Evolutionary conservation across 495 filamentous ascomycete genomes (phyloP).

Genomic region (Astrothelium subdiscretum): DNA sequence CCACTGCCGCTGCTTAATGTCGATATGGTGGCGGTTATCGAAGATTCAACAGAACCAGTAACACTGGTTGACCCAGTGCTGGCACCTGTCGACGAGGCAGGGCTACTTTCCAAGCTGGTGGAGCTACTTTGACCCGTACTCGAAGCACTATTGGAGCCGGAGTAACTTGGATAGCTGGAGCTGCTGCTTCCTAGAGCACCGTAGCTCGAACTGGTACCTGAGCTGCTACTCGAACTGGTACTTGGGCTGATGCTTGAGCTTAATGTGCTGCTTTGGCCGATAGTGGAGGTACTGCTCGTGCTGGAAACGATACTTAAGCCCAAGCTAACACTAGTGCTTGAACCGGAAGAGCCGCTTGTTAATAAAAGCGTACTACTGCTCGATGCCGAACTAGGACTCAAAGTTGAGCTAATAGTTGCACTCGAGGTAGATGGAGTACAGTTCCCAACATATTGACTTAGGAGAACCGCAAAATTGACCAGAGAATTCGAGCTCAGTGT

Average conservation of each 20-base stretch:
- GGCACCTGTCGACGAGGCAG: not conserved
- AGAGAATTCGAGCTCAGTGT: not conserved
- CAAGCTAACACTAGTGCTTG: not conserved
- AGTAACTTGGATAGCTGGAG: not conserved
- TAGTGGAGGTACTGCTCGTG: no score
- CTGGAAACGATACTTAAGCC: not conserved
- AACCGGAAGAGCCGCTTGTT: not conserved
- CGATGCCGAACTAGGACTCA: not conserved
- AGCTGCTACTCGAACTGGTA: not conserved
- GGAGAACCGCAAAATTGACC: not conserved
- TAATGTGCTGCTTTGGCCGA: not conserved
- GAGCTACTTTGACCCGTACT: not conserved
- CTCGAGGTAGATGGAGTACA: not conserved
- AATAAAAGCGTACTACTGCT: not conserved
- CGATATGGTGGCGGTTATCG: no score
- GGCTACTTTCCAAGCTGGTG: not conserved
- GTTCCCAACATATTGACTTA: not conserved
- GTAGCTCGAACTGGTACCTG: not conserved
- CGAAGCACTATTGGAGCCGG: not conserved
- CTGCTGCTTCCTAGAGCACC: not conserved
- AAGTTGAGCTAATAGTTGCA: not conserved
- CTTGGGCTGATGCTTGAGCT: not conserved
- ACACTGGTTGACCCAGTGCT: no score
- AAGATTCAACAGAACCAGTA: no score
- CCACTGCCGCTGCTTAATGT: no score